phyloP scores from a whole-genome alignment of 345 rosid genomes.

The Brassica incana region DNA sequence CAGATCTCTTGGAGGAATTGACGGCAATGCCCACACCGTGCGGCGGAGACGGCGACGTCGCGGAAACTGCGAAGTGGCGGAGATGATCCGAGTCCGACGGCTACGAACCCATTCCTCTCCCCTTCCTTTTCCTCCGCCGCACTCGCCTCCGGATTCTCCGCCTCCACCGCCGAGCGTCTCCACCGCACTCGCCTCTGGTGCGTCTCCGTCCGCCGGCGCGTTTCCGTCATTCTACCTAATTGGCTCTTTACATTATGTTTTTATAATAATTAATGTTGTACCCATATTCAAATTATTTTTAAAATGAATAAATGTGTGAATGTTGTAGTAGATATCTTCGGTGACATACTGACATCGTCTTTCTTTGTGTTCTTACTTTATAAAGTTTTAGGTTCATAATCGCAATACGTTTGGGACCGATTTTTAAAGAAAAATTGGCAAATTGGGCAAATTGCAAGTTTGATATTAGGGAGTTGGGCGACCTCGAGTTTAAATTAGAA shows the following conservation, averaged over 20 bases:
- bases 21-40: slow-evolving; percentile 99
- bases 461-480: too few species aligned
- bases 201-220: too few species aligned
- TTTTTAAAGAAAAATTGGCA: not conserved
- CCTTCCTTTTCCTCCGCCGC: too few species aligned
- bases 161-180: too few species aligned
- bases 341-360: not conserved
- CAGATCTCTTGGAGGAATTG: slow-evolving; percentile 93
- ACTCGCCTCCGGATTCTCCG: too few species aligned
- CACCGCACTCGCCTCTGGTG: too few species aligned
- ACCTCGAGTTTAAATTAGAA: too few species aligned
- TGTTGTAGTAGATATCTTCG: not conserved
- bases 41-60: slow-evolving; percentile 58
- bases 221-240: too few species aligned
- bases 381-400: not conserved
- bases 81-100: slow-evolving; percentile 85
- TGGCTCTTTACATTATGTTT: not conserved
- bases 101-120: slow-evolving; percentile 41
- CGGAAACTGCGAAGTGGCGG: slow-evolving; percentile 44
- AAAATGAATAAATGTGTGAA: not conserved
- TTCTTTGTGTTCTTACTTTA: not conserved
- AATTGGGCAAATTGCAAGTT: too few species aligned
- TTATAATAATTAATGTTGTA: not conserved
- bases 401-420: not conserved
- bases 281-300: not conserved